Base-by-base conservation (phyloP, 306 rosid genomes). In the Macrotyloma uniflorum region DNA sequence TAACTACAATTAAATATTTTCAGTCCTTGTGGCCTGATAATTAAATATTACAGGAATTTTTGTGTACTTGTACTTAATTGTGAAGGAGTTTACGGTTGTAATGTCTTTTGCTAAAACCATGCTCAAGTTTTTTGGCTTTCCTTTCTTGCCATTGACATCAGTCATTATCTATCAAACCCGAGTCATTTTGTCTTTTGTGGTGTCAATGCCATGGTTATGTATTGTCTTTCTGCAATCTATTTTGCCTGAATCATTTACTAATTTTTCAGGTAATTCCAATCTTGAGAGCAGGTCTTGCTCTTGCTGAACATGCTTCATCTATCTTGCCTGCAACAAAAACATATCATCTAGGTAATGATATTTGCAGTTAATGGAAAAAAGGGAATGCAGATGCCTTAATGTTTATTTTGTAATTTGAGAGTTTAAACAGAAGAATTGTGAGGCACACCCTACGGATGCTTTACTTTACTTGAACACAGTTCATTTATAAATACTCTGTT, bases 211-310 rank as follows among this genome's bases (percentile, higher is more conserved):
- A 54, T 76, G 43, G 30, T 45, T 42, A 26, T 66, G 61, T 8
- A 3, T 15, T 30, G 40, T 30, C 81, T 68, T 81, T 82, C 63
- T 76, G 78, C 75, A 30, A 57, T 7, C 45, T 67, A 74, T 80
- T n/a, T n/a, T 8, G 79, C 49, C 74, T 83, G 72, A 74, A 81
- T 79, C n/a, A 35, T 36, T 46, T 74, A 75, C 40, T 79, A 49
- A 28, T 58, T 79, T 78, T 83, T 76, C 89, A 94, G 98, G 91
- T 95, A 55, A 80, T 90, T 80, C 98, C 98, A 33, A 95, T 95
- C 74, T 85, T 95, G 72, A 91, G 96, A 86, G 98, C 98, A 72
- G 98, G 98, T 67, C 85, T 91, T 68, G 98, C 93, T 72, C 93
- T 95, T 73, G 92, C 92, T 12, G 98, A 95, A 72, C 86, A 89